Evolutionary conservation across 2,329 filamentous ascomycete species (phyloP), one percentile per base, ranked within the genome.

Genomic region (Exophiala oligosperma): DNA sequence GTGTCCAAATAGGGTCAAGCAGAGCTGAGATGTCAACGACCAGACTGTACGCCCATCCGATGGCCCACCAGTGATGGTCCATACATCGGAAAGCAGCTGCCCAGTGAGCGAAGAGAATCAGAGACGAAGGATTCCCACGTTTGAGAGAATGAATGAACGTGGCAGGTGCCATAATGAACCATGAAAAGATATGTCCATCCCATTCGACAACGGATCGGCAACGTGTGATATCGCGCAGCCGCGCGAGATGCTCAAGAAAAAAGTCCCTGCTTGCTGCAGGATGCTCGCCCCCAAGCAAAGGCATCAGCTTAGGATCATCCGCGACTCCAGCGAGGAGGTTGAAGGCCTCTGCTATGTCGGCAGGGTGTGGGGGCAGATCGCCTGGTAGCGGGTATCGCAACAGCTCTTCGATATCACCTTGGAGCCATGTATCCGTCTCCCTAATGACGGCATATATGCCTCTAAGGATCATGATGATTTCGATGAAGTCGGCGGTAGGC

Each of bases 61-160:
- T 58, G 9, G 64, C 65, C 65, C 65, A 67, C 65, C 65, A 67
- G 37, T 66, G 61, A 54, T 67, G 65, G 53, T 67, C 65, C 57
- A 67, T 65, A 51, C 64, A 66, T 12, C 62, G 52, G 38, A 67
- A 64, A 38, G 54, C 59, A 6, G 62, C 65, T 23, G 64, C 62
- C 65, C 65, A 67, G 41, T 66, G 60, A 17, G 64, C 62, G 49
- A 67, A 65, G 8, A 67, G 49, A 14, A 59, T 61, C 41, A 67
- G 51, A 12, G 65, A 62, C 46, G 62, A 54, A 14, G 65, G 65
- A 40, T 65, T 53, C 38, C 58, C 60, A 28, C 52, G 55, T 38
- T 63, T 64, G 21, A 67, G 48, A 46, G 57, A 61, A 38, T 64
- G 53, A 46, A 67, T 62, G 50, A 63, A 67, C n/a, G 56, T 12